Conservation (phyloP, 2,329 filamentous ascomycete species). For the Myrmaecium sp. region DNA sequence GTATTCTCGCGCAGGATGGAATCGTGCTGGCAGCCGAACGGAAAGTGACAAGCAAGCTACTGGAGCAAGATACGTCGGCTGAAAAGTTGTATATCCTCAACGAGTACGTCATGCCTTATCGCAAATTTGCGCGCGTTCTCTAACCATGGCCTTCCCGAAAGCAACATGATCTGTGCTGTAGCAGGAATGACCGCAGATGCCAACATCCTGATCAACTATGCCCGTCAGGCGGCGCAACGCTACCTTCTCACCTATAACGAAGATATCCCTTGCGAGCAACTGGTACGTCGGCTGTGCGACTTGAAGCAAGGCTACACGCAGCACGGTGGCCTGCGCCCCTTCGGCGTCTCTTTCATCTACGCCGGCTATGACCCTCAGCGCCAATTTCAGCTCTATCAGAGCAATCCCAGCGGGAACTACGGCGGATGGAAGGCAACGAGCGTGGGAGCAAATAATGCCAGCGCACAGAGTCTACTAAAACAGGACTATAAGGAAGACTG, state of each 20-base stretch:
- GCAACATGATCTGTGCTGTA: constrained; percentile 99
- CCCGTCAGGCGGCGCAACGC: constrained; percentile 86
- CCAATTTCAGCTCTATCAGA: constrained; percentile 97
- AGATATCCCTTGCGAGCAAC: constrained; percentile 98
- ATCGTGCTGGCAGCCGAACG: constrained; percentile 96
- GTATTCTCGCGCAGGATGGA: constrained; percentile 92
- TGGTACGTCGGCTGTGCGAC: constrained; percentile 90
- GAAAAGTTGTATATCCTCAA: constrained; percentile 99
- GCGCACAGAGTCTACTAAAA: constrained; percentile 90
- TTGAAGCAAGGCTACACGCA: constrained; percentile 99
- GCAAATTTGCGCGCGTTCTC: background rate
- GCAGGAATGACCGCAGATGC: constrained; percentile 98
- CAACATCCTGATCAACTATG: constrained; percentile 99
- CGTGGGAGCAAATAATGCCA: constrained; percentile 94
- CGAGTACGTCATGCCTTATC: constrained; percentile 45
- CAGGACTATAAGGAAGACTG: constrained; percentile 99
- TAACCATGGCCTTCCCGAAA: constrained; percentile 22
- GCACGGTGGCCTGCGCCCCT: constrained; percentile 92
- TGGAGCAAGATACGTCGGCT: constrained; percentile 97
- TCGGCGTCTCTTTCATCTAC: constrained; percentile 98
- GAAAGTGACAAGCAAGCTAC: constrained; percentile 96
- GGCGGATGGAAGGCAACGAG: constrained; percentile 98
- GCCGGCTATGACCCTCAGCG: constrained; percentile 91
- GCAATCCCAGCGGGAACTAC: constrained; percentile 97
- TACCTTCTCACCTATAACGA: constrained; percentile 99